These are phyloP conservation scores for Trichoderma arundinaceum DNA, from an alignment of 2,329 filamentous ascomycete species.

Conservation along the genomic window DNA sequence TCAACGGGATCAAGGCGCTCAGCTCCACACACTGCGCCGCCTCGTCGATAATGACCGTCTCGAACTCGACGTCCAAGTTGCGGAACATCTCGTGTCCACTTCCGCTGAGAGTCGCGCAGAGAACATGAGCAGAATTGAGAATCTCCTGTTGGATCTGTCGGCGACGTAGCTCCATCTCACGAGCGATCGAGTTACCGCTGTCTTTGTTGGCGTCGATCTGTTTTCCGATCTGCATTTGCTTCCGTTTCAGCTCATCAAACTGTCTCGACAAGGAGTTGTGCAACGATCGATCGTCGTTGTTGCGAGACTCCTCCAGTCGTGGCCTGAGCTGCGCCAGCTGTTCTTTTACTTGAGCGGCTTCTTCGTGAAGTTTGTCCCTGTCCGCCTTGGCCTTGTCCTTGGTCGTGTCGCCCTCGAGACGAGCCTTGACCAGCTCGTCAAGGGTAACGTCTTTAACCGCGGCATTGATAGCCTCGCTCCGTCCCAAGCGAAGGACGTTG, in stretches of 20 bases:
- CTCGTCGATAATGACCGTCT: slow-evolving; percentile 98
- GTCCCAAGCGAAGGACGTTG: slow-evolving; percentile 86
- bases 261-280: slow-evolving; percentile 70
- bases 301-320: slow-evolving; percentile 70
- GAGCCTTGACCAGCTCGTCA: slow-evolving; percentile 84
- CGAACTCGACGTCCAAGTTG: slow-evolving; percentile 91
- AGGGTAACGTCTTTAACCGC: slow-evolving; percentile 90
- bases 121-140: slow-evolving; percentile 85
- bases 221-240: slow-evolving; percentile 73
- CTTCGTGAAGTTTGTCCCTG: slow-evolving; percentile 65
- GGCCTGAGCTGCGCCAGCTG: slow-evolving; percentile 74
- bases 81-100: slow-evolving; percentile 98
- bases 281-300: slow-evolving; percentile 54
- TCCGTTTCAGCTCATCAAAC: slow-evolving; percentile 77
- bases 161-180: slow-evolving; percentile 84
- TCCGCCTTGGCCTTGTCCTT: slow-evolving; percentile 62
- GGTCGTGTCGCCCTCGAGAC: slow-evolving; percentile 66
- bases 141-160: slow-evolving; percentile 89
- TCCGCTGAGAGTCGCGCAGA: slow-evolving; percentile 94
- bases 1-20: slow-evolving; percentile 92
- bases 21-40: slow-evolving; percentile 98
- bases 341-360: slow-evolving; percentile 74
- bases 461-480: slow-evolving; percentile 89
- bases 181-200: slow-evolving; percentile 77
- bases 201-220: slow-evolving; percentile 89